Evolutionary conservation across 116 monocot species (phyloP), one percentile per base, ranked within the genome.

Genomic region (Trichopus zeylanicus): DNA sequence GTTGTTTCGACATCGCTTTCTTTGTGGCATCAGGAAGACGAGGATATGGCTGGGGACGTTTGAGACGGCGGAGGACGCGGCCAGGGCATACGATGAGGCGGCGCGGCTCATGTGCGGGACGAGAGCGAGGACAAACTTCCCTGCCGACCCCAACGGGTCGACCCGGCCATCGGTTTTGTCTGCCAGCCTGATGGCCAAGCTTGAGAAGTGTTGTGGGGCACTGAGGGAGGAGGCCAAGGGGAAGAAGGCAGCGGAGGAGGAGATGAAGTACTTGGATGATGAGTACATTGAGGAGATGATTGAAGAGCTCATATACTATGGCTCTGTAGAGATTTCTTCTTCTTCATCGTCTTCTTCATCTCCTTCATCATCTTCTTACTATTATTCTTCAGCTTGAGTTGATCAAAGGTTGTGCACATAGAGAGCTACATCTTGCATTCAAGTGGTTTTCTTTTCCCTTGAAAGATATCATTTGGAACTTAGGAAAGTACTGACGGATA

Each of bases 21-120:
- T 31, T n/a, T 6, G 16, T 86, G 62, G n/a, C n/a, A n/a, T n/a
- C 74, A 95, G 95, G 53, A 95, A 95, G 69, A 90, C 90, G 1
- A 90, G 95, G 67, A 89, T 95, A 26, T 95, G 95, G 95, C 59
- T 95, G 31, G 95, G 95, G 18, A 95, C 95, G 7, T 95, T 81
- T 39, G 95, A 84, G 63, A 95, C 83, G 13, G 95, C 95, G 2
- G 95, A 95, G 78, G 87, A 90, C 46, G 95, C 95, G 21, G 95
- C 95, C 38, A 67, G 83, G 37, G 95, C 95, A 34, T 95, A 95
- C 55, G 95, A 95, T 55, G 95, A 95, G 79, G 95, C 90, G 1
- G 95, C 95, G 2, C 26, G 90, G 55, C 69, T 86, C 24, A 86
- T 95, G 83, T 83, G 95, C 65, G 95, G 90, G 7, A 71, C 76